Base-by-base conservation (phyloP, 805 yeast species). In the Suhomyces tanzawaensis region DNA sequence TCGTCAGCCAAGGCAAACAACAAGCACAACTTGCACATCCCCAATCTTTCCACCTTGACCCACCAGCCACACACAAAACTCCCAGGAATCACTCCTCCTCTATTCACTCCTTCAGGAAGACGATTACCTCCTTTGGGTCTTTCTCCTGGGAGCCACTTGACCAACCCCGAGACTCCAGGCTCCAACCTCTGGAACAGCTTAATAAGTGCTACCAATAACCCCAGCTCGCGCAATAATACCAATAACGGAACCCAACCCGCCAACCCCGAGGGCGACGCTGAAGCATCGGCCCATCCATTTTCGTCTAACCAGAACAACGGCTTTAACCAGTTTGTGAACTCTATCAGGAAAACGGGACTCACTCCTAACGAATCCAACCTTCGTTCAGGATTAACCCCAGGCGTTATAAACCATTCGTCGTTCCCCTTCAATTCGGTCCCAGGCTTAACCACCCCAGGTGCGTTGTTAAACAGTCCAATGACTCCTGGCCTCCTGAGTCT, bases 341-440 rank as follows among this genome's bases (percentile, higher is more conserved):
- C 59, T 15, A 54, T 65, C 35, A 53, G 69, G 25, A 66, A 77
- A 44, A 57, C 85, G 0, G 91, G 88, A 0, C 64, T 86, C 32
- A 82, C 89, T 0, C 93, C 93, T 3, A 84, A 81, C 57, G 95
- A 85, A 53, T 76, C 87, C 4, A 74, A 79, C 34, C 48, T 86
- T 34, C 70, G 95, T 47, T 69, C 85, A 0, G 91, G 93, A 0
- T 56, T 82, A 19, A 81, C 90, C 0, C 90, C 90, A 0, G 85
- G 81, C 2, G 62, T 54, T 1, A 41, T 55, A 23, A 52, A 45
- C 36, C 57, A 46, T 11, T 44, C 45, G 6, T 72, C 67, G n/a
- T 60, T 62, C 55, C 55, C 71, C 24, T 56, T 70, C 39, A 57
- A 62, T 26, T 60, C 39, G 34, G 58, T 51, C 42, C 74, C 53